phyloP scores from a whole-genome alignment of 148 eudicot genomes.

The Rhododendron henanense region DNA sequence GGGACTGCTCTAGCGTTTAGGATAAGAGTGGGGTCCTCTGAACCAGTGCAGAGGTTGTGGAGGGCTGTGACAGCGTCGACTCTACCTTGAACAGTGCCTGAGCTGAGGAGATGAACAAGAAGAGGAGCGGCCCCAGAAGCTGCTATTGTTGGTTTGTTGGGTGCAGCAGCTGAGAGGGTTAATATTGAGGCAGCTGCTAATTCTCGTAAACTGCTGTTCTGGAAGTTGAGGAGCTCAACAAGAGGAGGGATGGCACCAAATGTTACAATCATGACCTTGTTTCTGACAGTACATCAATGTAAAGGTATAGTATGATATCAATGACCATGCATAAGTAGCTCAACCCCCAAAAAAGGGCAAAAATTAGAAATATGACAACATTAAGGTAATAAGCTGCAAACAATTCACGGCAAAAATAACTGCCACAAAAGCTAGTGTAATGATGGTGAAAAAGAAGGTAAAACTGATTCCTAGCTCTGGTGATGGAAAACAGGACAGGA shows the following conservation, averaged over 20 bases:
- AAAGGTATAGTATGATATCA: neutral
- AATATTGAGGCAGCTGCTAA: conserved; percentile 62
- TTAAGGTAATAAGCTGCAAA: neutral
- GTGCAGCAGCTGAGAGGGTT: conserved; percentile 50
- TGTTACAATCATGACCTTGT: conserved; percentile 59
- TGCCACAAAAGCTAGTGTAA: neutral
- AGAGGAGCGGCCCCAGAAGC: conserved; percentile 52
- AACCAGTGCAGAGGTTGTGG: conserved; percentile 47
- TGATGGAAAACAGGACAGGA: neutral
- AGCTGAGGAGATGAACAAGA: conserved; percentile 54
- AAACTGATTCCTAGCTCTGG: neutral
- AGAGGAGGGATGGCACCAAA: conserved; percentile 73
- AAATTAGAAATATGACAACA: neutral
- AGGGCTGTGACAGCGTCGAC: conserved; percentile 79
- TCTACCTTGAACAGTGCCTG: conserved; percentile 59
- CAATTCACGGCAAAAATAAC: neutral
- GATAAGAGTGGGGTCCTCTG: conserved; percentile 27
- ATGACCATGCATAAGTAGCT: neutral
- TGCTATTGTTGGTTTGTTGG: conserved; percentile 49
- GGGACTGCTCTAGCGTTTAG: conserved; percentile 51
- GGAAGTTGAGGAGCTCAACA: conserved; percentile 51
- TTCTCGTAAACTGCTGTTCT: conserved; percentile 43
- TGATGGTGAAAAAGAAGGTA: neutral
- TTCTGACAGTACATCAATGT: conserved; percentile 33
- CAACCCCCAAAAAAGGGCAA: neutral